phyloP scores from a whole-genome alignment of 225 moss, liverwort and hornwort species.

The Asterella californica region DNA sequence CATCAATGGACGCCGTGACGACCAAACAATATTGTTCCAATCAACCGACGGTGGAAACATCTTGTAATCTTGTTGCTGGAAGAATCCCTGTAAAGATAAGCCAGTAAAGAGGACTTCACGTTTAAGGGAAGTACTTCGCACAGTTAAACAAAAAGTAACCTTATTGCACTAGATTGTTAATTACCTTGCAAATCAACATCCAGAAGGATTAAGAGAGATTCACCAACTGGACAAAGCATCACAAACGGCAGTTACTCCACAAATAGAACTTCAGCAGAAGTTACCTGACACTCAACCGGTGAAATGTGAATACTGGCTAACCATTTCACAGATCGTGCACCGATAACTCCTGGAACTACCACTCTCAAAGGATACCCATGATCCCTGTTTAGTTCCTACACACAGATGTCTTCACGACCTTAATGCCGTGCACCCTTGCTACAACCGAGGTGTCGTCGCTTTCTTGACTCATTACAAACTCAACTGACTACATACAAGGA shows the following conservation, averaged over 20 bases:
- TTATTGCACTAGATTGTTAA: background rate
- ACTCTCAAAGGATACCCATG: constrained; percentile 75
- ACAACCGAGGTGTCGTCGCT: background rate
- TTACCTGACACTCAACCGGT: constrained; percentile 62
- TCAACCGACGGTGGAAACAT: constrained; percentile 78
- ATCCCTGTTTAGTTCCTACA: constrained; percentile 60
- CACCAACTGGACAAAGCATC: background rate
- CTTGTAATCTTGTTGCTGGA: constrained; percentile 74
- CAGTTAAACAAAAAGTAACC: background rate
- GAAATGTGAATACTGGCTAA: constrained; percentile 47
- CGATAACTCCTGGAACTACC: constrained; percentile 67
- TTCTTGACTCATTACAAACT: background rate
- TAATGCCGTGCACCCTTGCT: background rate
- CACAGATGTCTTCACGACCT: background rate
- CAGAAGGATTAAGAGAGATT: background rate
- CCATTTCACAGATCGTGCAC: constrained; percentile 88
- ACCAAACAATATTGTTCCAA: constrained; percentile 76
- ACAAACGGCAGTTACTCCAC: background rate
- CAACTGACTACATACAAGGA: background rate
- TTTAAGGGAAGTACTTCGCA: background rate
- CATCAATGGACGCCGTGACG: constrained; percentile 68
- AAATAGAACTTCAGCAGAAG: background rate
- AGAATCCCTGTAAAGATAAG: constrained; percentile 52
- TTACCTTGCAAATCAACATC: background rate
- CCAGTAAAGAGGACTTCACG: background rate